Base-by-base conservation (phyloP, 441 rosid genomes). In the Daphne laureola region DNA sequence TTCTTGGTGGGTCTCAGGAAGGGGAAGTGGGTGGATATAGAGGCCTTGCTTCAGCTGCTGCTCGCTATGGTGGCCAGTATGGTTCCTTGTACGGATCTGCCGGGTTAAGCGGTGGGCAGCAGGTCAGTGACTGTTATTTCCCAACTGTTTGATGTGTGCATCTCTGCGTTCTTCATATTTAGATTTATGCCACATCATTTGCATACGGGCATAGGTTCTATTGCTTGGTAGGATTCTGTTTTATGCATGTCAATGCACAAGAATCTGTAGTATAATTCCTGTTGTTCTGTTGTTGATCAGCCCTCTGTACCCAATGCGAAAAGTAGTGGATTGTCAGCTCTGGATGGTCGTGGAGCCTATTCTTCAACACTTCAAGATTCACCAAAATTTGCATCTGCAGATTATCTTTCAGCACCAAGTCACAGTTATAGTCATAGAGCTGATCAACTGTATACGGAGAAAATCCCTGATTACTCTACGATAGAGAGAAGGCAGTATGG, bases 341-440 rank as follows among this genome's bases (percentile, higher is more conserved):
- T 90, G 70, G 99, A 87, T 45, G 77, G 72, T 58, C 94, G 90
- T 51, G 72, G 85, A 8, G 78, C 74, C 54, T 94, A 90, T 73
- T 57, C 80, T 18, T 78, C 92, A 23, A 62, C 85, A 55, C 23
- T 80, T 17, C 55, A 83, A n/a, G 93, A 85, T 62, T 87, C 99
- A 23, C 96, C 99, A 3, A 93, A 90, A 67, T 90, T 72, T 77
- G 64, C 76, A 55, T 67, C 97, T 51, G 68, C 79, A 57, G 88
- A 82, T 44, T 90, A 85, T 64, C 62, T 82, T 60, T 67, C 96
- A 47, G 72, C 91, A 35, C 74, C 96, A 13, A 74, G 71, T 56
- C 97, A 78, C 63, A 80, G 70, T 58, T 94, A 79, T 81, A 80
- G 83, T 71, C 92, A 66, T 61, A 94, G 84, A 72, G 68, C 65